Conservation (phyloP, 2,329 filamentous ascomycete genomes). For the Furcasterigmium furcatum region DNA sequence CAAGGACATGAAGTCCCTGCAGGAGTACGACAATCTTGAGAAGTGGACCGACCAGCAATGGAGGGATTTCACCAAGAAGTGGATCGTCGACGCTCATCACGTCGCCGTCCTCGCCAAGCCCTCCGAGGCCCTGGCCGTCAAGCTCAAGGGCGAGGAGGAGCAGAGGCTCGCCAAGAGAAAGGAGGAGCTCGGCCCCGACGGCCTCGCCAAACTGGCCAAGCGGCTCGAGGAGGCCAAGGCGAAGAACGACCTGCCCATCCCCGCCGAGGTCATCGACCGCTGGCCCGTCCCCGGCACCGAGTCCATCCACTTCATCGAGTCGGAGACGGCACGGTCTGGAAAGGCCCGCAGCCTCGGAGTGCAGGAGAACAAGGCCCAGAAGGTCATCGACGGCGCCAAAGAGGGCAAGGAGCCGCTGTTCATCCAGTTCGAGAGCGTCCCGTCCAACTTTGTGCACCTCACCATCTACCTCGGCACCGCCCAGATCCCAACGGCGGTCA, state of each 20-base stretch:
- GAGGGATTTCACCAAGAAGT: slow-evolving; percentile 77
- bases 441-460: slow-evolving; percentile 88
- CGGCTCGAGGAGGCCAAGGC: slow-evolving; percentile 80
- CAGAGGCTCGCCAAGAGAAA: slow-evolving; percentile 76
- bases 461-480: slow-evolving; percentile 77
- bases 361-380: slow-evolving; percentile 67
- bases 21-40: slow-evolving; percentile 66
- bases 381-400: slow-evolving; percentile 68
- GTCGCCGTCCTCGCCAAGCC: slow-evolving; percentile 87
- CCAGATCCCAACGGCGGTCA: slow-evolving; percentile 73
- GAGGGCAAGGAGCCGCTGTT: slow-evolving; percentile 69
- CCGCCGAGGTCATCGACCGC: slow-evolving; percentile 71
- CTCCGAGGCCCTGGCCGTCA: slow-evolving; percentile 73
- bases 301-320: slow-evolving; percentile 93
- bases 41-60: slow-evolving; percentile 82
- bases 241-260: slow-evolving; percentile 86
- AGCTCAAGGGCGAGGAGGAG: slow-evolving; percentile 79
- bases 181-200: slow-evolving; percentile 75
- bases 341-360: slow-evolving; percentile 69
- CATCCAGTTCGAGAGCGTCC: slow-evolving; percentile 94
- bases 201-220: slow-evolving; percentile 69
- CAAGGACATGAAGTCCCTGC: slow-evolving; percentile 51
- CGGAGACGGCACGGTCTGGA: slow-evolving; percentile 79
- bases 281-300: slow-evolving; percentile 83
- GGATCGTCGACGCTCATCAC: slow-evolving; percentile 82